These are phyloP conservation scores for Cryptococcus floricola DNA, from an alignment of 1,284 basidiomycete genomes.

Conservation along the genomic window DNA sequence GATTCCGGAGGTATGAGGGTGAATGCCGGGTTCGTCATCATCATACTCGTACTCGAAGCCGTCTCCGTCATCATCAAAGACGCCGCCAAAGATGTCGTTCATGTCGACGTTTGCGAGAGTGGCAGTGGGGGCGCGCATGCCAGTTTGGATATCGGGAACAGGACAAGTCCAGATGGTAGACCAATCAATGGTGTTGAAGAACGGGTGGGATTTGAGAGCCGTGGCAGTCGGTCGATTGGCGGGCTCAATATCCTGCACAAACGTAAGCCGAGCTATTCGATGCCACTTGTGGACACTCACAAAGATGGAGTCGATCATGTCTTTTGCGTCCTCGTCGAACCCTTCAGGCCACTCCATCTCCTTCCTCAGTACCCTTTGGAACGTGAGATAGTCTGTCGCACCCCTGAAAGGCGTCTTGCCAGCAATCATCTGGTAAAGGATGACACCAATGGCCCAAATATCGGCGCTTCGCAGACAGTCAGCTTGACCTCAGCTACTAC, in stretches of 20 bases:
- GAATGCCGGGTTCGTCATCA: constrained; percentile 1
- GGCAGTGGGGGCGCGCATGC: constrained; percentile 34
- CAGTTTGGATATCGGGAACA: constrained; percentile 49
- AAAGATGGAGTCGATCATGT: constrained; percentile 51
- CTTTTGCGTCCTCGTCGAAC: constrained; percentile 51
- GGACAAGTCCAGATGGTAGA: constrained; percentile 63
- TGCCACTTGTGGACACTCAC: constrained; percentile 23
- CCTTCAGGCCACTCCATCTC: constrained; percentile 52
- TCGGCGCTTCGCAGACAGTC: constrained; percentile 44
- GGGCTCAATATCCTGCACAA: constrained; percentile 58
- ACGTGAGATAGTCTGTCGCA: constrained; percentile 57
- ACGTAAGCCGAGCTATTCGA: neutral
- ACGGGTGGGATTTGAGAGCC: constrained; percentile 68
- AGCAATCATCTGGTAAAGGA: constrained; percentile 55
- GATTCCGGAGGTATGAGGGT: too few relatives aligned
- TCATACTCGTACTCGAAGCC: constrained; percentile 28
- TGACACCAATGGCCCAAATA: constrained; percentile 58
- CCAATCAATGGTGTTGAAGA: constrained; percentile 70
- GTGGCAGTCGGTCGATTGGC: constrained; percentile 56
- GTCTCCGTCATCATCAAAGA: constrained; percentile 31
- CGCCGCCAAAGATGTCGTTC: constrained; percentile 41
- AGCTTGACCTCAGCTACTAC: neutral
- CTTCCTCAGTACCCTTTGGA: constrained; percentile 56
- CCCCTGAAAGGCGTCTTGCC: constrained; percentile 57
- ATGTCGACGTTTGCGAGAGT: constrained; percentile 22